A percentile compares a stretch with the other conserved stretches of the same genome.
These are phyloP conservation scores for Clausena lansium DNA, from an alignment of 345 rosid species.

Conservation along the genomic window DNA sequence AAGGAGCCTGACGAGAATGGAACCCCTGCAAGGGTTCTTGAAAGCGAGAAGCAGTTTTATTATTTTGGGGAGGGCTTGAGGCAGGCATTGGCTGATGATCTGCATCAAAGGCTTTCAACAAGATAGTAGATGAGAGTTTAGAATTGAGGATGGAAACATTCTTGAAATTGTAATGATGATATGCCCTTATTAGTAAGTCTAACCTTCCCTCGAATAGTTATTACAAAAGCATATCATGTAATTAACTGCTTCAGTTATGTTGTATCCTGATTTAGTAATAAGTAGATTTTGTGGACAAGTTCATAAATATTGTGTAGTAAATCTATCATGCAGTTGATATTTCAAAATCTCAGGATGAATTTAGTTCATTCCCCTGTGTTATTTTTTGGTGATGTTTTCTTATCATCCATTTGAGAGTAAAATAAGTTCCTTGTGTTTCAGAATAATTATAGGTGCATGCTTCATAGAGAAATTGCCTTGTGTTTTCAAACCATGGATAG, in stretches of 20 bases:
- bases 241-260: background rate
- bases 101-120: constrained; percentile 88
- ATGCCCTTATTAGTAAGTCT: constrained; percentile 18
- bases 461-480: background rate
- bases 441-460: background rate
- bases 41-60: constrained; percentile 76
- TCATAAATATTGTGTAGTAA: constrained; percentile 11
- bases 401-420: background rate
- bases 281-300: constrained; percentile 21
- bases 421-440: background rate
- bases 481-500: background rate
- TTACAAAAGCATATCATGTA: constrained; percentile 3
- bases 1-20: constrained; percentile 89
- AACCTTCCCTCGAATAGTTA: background rate
- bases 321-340: background rate
- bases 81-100: constrained; percentile 91
- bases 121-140: constrained; percentile 36
- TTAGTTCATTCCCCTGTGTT: background rate
- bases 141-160: background rate
- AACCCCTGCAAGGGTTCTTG: constrained; percentile 60
- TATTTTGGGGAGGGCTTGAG: constrained; percentile 83
- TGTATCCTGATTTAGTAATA: background rate
- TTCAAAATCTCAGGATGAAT: constrained; percentile 13
- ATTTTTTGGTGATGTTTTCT: background rate
- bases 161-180: constrained; percentile 5